Conservation (phyloP, 2,329 filamentous ascomycete species). For the Hypoxylon sp. region DNA sequence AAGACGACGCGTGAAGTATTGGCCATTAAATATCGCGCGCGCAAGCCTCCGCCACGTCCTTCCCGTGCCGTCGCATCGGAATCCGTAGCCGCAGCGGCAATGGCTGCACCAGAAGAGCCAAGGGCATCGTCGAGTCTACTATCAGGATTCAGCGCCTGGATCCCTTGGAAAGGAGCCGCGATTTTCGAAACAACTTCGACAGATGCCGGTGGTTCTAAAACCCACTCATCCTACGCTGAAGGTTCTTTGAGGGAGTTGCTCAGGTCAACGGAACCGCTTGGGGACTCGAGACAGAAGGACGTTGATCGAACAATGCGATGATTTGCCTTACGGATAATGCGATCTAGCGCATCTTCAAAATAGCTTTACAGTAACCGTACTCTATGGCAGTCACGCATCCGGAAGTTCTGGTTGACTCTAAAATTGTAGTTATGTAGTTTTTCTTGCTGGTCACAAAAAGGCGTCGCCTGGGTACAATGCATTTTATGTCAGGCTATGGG, state of each 20-base stretch:
- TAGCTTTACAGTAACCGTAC: no score
- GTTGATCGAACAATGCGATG: not conserved
- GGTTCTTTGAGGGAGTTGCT: constrained; percentile 68
- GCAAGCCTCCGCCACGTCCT: constrained; percentile 47
- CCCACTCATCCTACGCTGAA: constrained; percentile 60
- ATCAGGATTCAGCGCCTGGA: constrained; percentile 60
- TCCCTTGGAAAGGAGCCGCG: constrained; percentile 58
- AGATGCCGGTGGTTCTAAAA: constrained; percentile 53
- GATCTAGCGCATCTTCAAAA: no score
- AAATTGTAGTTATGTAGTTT: no score
- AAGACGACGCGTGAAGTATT: constrained; percentile 53
- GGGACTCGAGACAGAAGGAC: not conserved
- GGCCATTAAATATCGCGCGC: constrained; percentile 39
- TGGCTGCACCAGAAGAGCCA: constrained; percentile 47
- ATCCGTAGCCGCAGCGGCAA: constrained; percentile 48
- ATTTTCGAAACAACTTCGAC: constrained; percentile 39
- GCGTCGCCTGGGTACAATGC: no score
- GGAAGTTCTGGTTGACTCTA: no score
- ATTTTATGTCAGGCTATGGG: no score
- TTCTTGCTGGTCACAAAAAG: no score
- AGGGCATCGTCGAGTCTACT: constrained; percentile 48
- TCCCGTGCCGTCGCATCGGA: constrained; percentile 46
- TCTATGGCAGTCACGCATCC: no score
- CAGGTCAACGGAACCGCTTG: constrained; percentile 52
- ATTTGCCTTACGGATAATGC: not conserved